Base-by-base conservation (phyloP, 169 alveolate genomes). In the Plasmodium gaboni region DNA sequence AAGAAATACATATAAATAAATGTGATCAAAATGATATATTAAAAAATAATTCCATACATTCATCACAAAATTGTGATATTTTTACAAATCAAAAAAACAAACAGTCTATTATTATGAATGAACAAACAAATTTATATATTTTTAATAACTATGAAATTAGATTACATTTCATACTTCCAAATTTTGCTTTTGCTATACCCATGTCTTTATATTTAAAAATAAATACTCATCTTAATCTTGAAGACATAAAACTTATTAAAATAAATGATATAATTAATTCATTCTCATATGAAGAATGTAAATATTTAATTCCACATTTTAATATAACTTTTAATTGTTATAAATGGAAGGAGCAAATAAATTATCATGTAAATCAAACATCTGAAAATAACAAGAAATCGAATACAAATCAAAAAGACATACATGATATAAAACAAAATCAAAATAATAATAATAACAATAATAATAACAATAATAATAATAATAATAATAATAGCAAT, bases 131-230 rank as follows among this genome's bases (percentile, higher is more conserved):
- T 4, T 3, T 32, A 32, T 32, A 32, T 32, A 32, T 32, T 4
- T 76, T 76, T 42, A 38, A 76, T 12, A 61, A 76, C 9, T 76
- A 44, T 57, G 88, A 76, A 76, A 63, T 64, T 6, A 61, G 88
- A n/a, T 48, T 76, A 26, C 88, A 76, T 38, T 76, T 76, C 32
- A 63, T 76, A 38, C 57, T 76, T 10, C 88, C 88, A 67, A 76
- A 76, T 53, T 76, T 76, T 53, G 74, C 88, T 65, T 76, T 76
- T 55, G 63, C 88, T 10, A 32, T 76, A 32, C 78, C 89, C 6
- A 19, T 76, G 22, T 26, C 76, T 22, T 46, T 76, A 44, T 76
- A 76, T 57, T 59, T 76, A 44, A 76, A 76, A 38, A 76, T 63
- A 5, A 76, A 76, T 38, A 63, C 72, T 42, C 2, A 0, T n/a